Base-by-base conservation (phyloP, 331 rosid species). In the Pyrus hybrid region DNA sequence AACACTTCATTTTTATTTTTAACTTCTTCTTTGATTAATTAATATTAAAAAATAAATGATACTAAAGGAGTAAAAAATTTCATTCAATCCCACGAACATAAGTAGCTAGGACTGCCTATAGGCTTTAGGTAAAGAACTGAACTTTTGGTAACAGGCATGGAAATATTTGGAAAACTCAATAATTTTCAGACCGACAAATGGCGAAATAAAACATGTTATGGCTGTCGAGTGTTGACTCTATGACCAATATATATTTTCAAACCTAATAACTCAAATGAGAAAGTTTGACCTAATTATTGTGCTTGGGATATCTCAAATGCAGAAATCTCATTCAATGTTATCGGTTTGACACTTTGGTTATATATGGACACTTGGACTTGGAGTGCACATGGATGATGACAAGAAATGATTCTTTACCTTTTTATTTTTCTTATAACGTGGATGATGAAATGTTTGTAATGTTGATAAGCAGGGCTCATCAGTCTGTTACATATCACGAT, bases 381-480 rank as follows among this genome's bases (percentile, higher is more conserved):
- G 45, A 41, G 26, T 18, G 74, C 62, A 49, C 74, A 53, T 70
- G 74, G 74, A 23, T 70, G 74, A 70, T 70, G 74, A 12, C 8
- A 28, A 29, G 5, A 58, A 41, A 41, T 23, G 2, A 25, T 63
- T 26, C 37, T 28, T 26, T 28, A 13, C 7, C 37, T 28, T 63
- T 63, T 2, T 33, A 7, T 33, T 29, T 41, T 41, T 41, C 45
- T 41, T 22, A 23, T 11, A 20, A 66, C 70, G 70, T 33, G 70
- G 70, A 45, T 66, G 70, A 66, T 66, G 70, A 66, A 26, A 49
- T 51, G 74, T 22, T 13, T 7, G 21, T 51, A 17, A 43, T 68
- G 37, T 7, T 22, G 25, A 14, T 45, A 14, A 14, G 21, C 58
- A 68, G 10, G 64, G 57, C 21, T 51, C 57, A 5, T 23, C 30